A percentile compares a stretch with the other conserved stretches of the same genome.
Evolutionary conservation across 78 protist species (phyloP).

Genomic region (Carpediemonas membranifera): DNA sequence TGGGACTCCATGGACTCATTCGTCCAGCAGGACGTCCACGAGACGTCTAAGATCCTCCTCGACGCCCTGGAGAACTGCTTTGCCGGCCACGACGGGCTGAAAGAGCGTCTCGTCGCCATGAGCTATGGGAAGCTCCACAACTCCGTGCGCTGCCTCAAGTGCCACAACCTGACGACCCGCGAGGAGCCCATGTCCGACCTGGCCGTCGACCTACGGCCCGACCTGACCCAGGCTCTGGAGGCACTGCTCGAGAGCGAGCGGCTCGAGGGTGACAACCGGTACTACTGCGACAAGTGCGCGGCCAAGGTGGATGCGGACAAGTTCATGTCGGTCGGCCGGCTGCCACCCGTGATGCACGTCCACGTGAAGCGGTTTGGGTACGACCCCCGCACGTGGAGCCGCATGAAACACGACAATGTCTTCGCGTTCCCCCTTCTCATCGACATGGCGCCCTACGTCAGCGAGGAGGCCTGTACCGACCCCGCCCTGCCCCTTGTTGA

Average conservation of each 20-base stretch:
- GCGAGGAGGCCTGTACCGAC: too few relatives aligned
- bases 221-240: background rate
- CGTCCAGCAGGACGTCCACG: constrained; percentile 11
- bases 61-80: constrained; percentile 5
- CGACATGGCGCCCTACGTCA: background rate
- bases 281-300: background rate
- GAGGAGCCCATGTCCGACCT: constrained; percentile 9
- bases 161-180: background rate
- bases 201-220: background rate
- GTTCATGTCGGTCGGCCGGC: background rate
- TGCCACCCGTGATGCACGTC: background rate
- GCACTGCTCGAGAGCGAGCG: background rate
- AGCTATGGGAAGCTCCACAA: background rate
- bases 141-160: constrained; percentile 1
- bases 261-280: constrained; percentile 28
- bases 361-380: background rate
- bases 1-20: constrained; percentile 8
- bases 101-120: background rate
- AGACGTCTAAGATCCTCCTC: constrained; percentile 4
- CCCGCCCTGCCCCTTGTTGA: too few relatives aligned
- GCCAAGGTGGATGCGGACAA: too few relatives aligned
- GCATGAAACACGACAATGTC: background rate
- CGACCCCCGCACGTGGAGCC: background rate
- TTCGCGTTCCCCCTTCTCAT: background rate
- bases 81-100: background rate